phyloP scores from a whole-genome alignment of 78 protist species.

The Monocercomonoides exilis region DNA sequence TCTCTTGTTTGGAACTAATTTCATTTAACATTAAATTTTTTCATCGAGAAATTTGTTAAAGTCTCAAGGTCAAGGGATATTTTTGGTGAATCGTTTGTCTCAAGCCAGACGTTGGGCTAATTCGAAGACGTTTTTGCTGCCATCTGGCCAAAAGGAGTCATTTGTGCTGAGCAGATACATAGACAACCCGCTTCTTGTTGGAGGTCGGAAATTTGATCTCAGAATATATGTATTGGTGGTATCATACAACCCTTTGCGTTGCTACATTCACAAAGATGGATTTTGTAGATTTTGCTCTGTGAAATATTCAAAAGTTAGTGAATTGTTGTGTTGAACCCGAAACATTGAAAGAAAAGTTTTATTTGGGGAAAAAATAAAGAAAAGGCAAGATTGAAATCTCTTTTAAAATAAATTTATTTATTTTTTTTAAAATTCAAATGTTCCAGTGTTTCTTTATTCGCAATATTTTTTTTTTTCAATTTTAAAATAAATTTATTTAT shows the following conservation, averaged over 20 bases:
- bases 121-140: neutral
- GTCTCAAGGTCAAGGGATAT: conserved; percentile 61
- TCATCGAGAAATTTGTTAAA: neutral
- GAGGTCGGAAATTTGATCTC: conserved; percentile 52
- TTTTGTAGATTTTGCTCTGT: conserved; percentile 16
- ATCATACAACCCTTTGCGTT: conserved; percentile 35
- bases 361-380: no score
- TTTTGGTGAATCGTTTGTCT: conserved; percentile 38
- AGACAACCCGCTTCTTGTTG: conserved; percentile 44
- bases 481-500: neutral
- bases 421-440: no score
- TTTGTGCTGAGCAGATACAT: conserved; percentile 36
- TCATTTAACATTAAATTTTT: no score
- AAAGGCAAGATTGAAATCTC: no score
- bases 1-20: neutral
- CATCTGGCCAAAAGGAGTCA: neutral
- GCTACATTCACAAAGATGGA: conserved; percentile 27
- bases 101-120: conserved; percentile 36
- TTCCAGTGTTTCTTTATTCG: no score
- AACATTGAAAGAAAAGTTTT: neutral
- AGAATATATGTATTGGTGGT: conserved; percentile 49
- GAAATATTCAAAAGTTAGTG: neutral
- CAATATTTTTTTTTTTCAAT: neutral
- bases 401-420: no score
- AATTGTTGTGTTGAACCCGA: neutral